Evolutionary conservation across 2,329 filamentous ascomycete species (phyloP).

Genomic region (Cercospora brassicicola): DNA sequence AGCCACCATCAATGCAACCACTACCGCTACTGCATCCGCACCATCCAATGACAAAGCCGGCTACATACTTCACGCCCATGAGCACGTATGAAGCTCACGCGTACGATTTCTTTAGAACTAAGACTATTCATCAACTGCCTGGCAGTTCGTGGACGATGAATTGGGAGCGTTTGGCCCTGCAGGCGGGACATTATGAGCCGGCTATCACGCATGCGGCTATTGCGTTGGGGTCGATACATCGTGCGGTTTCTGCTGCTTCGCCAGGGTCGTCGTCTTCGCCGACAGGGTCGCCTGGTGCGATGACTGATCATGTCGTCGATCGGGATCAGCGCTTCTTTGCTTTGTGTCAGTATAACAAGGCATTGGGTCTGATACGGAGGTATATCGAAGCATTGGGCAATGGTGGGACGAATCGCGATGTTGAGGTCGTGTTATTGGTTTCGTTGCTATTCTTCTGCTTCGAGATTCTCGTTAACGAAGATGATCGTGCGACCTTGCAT

Average conservation of each 20-base stretch:
- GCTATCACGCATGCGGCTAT: conserved; percentile 23
- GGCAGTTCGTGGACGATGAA: conserved; percentile 23
- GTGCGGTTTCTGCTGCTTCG: conserved; percentile 7
- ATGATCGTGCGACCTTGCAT: conserved; percentile 20
- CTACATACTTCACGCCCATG: conserved; percentile 9
- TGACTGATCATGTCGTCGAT: conserved; percentile 5
- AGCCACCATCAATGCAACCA: neutral
- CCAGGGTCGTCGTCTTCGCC: neutral
- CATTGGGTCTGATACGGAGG: conserved; percentile 15
- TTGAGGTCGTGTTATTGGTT: conserved; percentile 23
- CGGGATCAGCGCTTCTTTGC: conserved; percentile 19
- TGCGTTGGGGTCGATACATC: conserved; percentile 23
- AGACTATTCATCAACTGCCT: conserved; percentile 25
- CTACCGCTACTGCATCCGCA: conserved; percentile 1
- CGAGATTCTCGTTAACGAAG: conserved; percentile 21
- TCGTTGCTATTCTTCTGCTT: conserved; percentile 26
- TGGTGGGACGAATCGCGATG: conserved; percentile 13
- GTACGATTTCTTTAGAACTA: conserved; percentile 24
- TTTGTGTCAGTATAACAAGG: conserved; percentile 23
- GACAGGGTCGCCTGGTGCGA: conserved; percentile 1
- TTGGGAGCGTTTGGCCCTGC: conserved; percentile 24
- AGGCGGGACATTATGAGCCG: conserved; percentile 21
- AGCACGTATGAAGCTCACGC: conserved; percentile 18
- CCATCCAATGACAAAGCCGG: conserved; percentile 16
- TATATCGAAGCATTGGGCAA: conserved; percentile 19